phyloP scores from a whole-genome alignment of 768 basidiomycete genomes.

The Xerocomellus intermedius region DNA sequence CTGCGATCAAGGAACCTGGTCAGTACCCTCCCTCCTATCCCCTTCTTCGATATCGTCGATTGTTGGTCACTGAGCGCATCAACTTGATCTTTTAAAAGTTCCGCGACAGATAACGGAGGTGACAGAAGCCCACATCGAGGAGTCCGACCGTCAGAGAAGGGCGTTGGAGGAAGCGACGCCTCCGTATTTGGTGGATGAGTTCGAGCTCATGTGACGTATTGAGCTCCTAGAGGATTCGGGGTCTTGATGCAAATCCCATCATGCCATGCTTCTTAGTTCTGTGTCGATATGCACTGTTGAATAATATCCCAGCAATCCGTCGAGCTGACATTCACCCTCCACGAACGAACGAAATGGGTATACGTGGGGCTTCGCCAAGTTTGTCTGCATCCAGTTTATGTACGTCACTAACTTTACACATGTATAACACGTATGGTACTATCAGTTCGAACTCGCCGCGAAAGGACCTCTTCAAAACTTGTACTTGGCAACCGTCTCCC shows the following conservation, averaged over 20 bases:
- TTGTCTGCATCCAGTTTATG: neutral
- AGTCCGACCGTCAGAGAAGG: constrained; percentile 5
- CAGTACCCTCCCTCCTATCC: neutral
- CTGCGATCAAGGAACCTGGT: constrained; percentile 12
- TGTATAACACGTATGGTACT: neutral
- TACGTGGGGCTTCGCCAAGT: neutral
- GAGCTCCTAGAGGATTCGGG: neutral
- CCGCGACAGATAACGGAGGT: constrained; percentile 12
- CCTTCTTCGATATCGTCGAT: neutral
- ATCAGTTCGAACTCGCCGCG: neutral
- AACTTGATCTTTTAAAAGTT: neutral
- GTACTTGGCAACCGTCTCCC: constrained; percentile 43
- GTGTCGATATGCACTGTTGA: neutral
- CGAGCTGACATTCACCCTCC: neutral
- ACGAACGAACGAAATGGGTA: neutral
- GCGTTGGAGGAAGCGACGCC: constrained; percentile 1
- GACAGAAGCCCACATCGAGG: constrained; percentile 11
- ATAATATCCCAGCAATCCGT: neutral
- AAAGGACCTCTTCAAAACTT: constrained; percentile 16
- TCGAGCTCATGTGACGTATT: constrained; percentile 13
- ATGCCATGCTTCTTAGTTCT: neutral
- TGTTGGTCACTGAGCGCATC: neutral
- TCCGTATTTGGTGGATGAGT: constrained; percentile 10
- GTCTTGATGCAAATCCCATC: neutral
- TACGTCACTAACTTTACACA: neutral